A percentile compares a stretch with the other conserved stretches of the same genome.
Conservation (phyloP, 2,329 filamentous ascomycete species). For the Stagonosporopsis rhizophila region DNA sequence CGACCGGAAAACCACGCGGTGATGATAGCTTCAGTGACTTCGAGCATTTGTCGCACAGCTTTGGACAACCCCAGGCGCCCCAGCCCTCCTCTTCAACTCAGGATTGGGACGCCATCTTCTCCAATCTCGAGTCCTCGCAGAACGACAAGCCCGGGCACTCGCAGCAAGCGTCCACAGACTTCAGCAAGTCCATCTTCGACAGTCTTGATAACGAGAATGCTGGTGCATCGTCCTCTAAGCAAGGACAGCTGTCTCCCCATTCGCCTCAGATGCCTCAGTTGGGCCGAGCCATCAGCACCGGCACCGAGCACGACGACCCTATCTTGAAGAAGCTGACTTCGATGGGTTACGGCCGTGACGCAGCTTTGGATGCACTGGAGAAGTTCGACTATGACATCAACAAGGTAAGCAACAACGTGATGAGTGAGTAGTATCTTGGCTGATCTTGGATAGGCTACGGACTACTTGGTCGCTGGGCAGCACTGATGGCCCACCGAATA, state of each 20-base stretch:
- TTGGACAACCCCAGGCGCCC: constrained; percentile 49
- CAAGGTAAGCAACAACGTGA: constrained; percentile 66
- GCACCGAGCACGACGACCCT: constrained; percentile 85
- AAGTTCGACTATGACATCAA: constrained; percentile 97
- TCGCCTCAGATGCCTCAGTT: constrained; percentile 52
- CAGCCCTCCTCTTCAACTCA: constrained; percentile 60
- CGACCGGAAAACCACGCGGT: constrained; percentile 46
- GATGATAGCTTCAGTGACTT: constrained; percentile 60
- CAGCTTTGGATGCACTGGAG: constrained; percentile 82
- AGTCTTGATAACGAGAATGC: constrained; percentile 45
- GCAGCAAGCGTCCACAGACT: constrained; percentile 44
- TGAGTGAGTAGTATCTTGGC: constrained; percentile 3
- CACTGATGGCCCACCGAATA: constrained; percentile 5
- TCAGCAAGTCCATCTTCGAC: constrained; percentile 48
- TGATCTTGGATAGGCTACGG: constrained; percentile 43
- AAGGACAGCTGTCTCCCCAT: constrained; percentile 21
- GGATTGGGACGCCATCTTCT: constrained; percentile 96
- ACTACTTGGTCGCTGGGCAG: constrained; percentile 40
- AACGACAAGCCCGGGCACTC: constrained; percentile 41
- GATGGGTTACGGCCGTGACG: constrained; percentile 83
- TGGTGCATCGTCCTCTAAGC: constrained; percentile 40
- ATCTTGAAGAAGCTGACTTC: constrained; percentile 86
- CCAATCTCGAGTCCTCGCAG: constrained; percentile 69
- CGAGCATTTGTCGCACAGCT: constrained; percentile 53
- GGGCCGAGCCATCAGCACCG: constrained; percentile 74